A percentile compares a stretch with the other conserved stretches of the same genome.
Evolutionary conservation across 2,329 filamentous ascomycete species (phyloP).

Genomic region (Fusarium mexicanum): DNA sequence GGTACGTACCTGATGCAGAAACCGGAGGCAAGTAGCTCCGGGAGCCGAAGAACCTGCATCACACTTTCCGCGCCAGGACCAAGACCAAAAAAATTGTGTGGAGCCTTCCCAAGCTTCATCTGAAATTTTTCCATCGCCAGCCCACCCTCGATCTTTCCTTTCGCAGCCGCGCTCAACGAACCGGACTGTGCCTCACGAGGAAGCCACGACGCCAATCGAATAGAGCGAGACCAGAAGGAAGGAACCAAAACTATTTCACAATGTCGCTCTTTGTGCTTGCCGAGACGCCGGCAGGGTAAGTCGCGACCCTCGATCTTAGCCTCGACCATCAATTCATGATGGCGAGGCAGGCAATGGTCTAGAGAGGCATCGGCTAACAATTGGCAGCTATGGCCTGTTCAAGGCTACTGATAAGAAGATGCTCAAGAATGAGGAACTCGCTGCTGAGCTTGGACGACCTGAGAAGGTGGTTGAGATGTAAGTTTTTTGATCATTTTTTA

Average conservation of each 20-base stretch:
- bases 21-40: slow-evolving; percentile 44
- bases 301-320: slow-evolving; percentile 38
- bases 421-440: slow-evolving; percentile 84
- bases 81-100: slow-evolving; percentile 53
- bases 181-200: slow-evolving; percentile 51
- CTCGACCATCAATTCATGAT: slow-evolving; percentile 1
- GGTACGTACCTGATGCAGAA: slow-evolving; percentile 13
- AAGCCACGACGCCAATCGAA: slow-evolving; percentile 47
- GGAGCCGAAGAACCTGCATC: slow-evolving; percentile 33
- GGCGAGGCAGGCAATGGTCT: slow-evolving; percentile 17
- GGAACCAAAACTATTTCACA: slow-evolving; percentile 50
- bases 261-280: slow-evolving; percentile 94
- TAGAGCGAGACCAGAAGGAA: slow-evolving; percentile 46
- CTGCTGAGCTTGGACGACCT: slow-evolving; percentile 77
- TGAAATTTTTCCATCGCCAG: slow-evolving; percentile 56
- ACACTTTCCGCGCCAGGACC: slow-evolving; percentile 43
- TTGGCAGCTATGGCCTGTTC: slow-evolving; percentile 89
- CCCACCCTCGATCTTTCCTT: slow-evolving; percentile 47
- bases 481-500: slow-evolving; percentile 48
- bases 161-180: slow-evolving; percentile 48
- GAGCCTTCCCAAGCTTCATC: slow-evolving; percentile 49
- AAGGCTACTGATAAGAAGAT: slow-evolving; percentile 99
- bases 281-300: slow-evolving; percentile 86
- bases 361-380: slow-evolving; percentile 44
- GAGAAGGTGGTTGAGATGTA: slow-evolving; percentile 89